Percentiles rank a stretch among this genome's conserved stretches.
phyloP scores from a whole-genome alignment of 1,284 basidiomycete species.

The Naganishia liquefaciens region DNA sequence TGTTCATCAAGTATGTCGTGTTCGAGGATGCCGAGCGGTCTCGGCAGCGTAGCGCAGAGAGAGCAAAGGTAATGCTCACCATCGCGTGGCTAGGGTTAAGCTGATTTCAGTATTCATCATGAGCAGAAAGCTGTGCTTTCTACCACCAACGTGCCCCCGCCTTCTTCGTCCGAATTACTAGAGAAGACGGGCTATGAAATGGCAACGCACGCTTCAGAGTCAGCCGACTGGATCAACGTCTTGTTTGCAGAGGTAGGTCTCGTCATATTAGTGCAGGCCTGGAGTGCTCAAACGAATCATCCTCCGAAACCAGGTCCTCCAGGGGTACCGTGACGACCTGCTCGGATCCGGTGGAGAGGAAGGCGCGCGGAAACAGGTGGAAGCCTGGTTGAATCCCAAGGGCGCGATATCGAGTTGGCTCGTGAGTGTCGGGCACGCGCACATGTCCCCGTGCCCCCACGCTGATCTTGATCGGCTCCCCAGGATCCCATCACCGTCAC shows the following conservation, averaged over 20 bases:
- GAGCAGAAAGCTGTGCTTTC: constrained; percentile 45
- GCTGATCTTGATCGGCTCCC: constrained; percentile 9
- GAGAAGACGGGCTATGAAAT: constrained; percentile 59
- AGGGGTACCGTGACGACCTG: constrained; percentile 53
- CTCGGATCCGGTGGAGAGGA: constrained; percentile 53
- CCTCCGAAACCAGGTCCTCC: constrained; percentile 42
- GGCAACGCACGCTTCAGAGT: constrained; percentile 58
- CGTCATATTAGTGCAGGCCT: constrained; percentile 13
- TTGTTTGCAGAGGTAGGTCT: constrained; percentile 58
- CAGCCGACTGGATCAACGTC: constrained; percentile 61
- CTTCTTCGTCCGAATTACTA: constrained; percentile 53
- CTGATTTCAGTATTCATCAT: background rate
- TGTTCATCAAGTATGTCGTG: constrained; percentile 60
- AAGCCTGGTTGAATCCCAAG: constrained; percentile 53
- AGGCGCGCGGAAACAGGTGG: constrained; percentile 52
- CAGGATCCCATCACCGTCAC: constrained; percentile 60
- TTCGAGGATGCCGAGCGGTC: constrained; percentile 55
- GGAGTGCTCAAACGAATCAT: background rate
- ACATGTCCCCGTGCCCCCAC: background rate
- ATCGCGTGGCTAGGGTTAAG: background rate
- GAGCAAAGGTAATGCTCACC: constrained; percentile 43
- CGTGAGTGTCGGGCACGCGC: background rate
- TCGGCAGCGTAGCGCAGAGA: constrained; percentile 43
- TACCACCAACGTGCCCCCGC: constrained; percentile 48
- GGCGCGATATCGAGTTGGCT: constrained; percentile 28